Evolutionary conservation across 1,284 basidiomycete genomes (phyloP).

Genomic region (Serendipita sp.): DNA sequence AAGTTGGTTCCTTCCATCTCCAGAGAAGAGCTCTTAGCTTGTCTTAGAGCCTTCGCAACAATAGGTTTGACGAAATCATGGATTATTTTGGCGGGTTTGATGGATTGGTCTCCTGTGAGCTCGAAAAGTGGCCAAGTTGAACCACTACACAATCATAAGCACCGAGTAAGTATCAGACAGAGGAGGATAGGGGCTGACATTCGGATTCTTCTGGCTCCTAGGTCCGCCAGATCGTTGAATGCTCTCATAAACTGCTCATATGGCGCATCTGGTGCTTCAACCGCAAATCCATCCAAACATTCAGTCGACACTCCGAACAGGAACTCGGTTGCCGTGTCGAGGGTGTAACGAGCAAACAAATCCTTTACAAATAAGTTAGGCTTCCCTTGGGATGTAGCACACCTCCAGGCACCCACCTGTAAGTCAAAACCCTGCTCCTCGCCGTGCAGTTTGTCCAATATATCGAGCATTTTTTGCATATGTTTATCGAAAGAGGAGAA

Average conservation of each 20-base stretch:
- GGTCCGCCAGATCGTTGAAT: neutral
- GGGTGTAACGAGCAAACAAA: constrained; percentile 49
- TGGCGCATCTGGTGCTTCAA: neutral
- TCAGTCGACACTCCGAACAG: constrained; percentile 14
- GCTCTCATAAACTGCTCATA: constrained; percentile 5
- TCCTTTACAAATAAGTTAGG: constrained; percentile 32
- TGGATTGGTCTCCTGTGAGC: constrained; percentile 42
- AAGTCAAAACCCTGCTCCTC: neutral
- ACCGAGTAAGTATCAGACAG: neutral
- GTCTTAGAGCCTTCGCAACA: constrained; percentile 33
- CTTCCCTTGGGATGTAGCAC: neutral
- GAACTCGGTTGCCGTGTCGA: constrained; percentile 57
- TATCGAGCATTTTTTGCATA: constrained; percentile 31
- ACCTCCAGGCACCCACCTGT: neutral
- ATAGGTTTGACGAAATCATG: constrained; percentile 47
- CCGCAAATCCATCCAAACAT: neutral
- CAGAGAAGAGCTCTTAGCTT: neutral
- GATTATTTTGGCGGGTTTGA: constrained; percentile 36
- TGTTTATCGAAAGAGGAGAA: constrained; percentile 53
- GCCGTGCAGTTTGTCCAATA: constrained; percentile 23
- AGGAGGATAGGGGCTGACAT: neutral
- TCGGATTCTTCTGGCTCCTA: constrained; percentile 40
- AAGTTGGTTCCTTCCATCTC: constrained; percentile 40
- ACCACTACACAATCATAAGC: constrained; percentile 21
- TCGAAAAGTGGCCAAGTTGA: constrained; percentile 56